Percentiles rank a stretch among this genome's conserved stretches.
phyloP scores from a whole-genome alignment of 2,329 filamentous ascomycete genomes.

The Fusarium dimerum region DNA sequence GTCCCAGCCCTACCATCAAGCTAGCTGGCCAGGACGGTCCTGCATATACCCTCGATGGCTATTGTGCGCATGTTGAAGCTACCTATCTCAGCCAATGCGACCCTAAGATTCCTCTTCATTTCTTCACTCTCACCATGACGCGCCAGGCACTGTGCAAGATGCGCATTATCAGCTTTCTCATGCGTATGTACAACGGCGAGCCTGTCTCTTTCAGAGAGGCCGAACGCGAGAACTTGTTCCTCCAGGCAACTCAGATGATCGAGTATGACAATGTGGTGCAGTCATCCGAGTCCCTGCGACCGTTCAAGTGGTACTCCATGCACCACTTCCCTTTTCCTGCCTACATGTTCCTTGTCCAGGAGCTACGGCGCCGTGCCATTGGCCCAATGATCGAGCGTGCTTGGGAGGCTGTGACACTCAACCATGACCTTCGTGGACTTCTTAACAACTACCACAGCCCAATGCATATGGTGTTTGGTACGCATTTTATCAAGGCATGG shows the following conservation, averaged over 20 bases:
- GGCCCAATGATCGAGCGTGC: slow-evolving; percentile 60
- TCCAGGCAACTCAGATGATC: slow-evolving; percentile 58
- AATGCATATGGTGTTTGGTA: slow-evolving; percentile 58
- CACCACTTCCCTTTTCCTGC: slow-evolving; percentile 63
- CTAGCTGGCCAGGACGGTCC: slow-evolving; percentile 53
- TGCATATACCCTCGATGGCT: slow-evolving; percentile 52
- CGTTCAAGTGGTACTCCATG: slow-evolving; percentile 60
- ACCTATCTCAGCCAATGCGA: slow-evolving; percentile 59
- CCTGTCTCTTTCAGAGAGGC: slow-evolving; percentile 41
- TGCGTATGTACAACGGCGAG: slow-evolving; percentile 46
- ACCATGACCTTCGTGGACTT: slow-evolving; percentile 54
- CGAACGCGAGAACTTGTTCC: slow-evolving; percentile 54
- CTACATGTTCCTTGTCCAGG: slow-evolving; percentile 60
- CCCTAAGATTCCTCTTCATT: slow-evolving; percentile 58
- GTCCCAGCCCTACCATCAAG: slow-evolving; percentile 38
- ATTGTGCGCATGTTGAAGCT: slow-evolving; percentile 56
- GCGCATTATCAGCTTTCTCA: slow-evolving; percentile 56
- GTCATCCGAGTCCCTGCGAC: slow-evolving; percentile 49
- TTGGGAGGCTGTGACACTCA: slow-evolving; percentile 57
- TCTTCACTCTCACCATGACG: slow-evolving; percentile 60
- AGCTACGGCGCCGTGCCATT: slow-evolving; percentile 52
- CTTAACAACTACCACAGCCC: slow-evolving; percentile 53
- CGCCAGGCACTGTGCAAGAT: slow-evolving; percentile 57
- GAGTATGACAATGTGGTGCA: slow-evolving; percentile 61
- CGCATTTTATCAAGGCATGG: slow-evolving; percentile 64